phyloP scores from a whole-genome alignment of 2,329 filamentous ascomycete species.

The Monilinia aucupariae region DNA sequence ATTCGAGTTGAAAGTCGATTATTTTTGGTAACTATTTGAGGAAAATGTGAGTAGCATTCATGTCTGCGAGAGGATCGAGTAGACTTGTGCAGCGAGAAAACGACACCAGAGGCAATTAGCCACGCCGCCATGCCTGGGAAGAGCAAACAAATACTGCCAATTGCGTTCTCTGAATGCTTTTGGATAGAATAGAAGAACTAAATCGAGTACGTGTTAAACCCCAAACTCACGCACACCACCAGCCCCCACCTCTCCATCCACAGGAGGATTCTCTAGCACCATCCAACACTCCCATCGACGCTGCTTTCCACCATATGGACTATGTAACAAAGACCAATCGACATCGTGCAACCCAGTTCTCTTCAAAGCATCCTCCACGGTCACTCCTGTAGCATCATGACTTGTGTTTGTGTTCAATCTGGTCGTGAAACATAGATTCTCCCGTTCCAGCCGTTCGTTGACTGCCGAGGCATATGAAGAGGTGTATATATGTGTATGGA shows the following conservation, averaged over 20 bases:
- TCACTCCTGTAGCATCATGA: constrained; percentile 62
- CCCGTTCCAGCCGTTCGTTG: constrained; percentile 53
- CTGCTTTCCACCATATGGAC: constrained; percentile 66
- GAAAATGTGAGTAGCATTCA: background rate
- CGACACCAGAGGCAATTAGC: too few relatives aligned
- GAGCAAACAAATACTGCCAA: background rate
- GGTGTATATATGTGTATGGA: background rate
- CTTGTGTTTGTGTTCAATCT: constrained; percentile 61
- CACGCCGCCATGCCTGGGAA: too few relatives aligned
- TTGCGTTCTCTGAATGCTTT: background rate
- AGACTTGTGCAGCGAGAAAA: background rate
- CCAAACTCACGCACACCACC: constrained; percentile 78
- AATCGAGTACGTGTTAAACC: constrained; percentile 64
- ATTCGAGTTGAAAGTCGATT: constrained; percentile 44
- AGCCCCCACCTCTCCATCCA: constrained; percentile 62
- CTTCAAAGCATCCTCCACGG: constrained; percentile 60
- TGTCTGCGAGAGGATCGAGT: background rate
- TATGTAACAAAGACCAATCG: constrained; percentile 74
- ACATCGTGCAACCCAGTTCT: constrained; percentile 67
- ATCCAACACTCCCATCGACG: constrained; percentile 68
- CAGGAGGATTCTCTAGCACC: constrained; percentile 70
- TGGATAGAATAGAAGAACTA: constrained; percentile 34
- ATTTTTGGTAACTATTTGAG: constrained; percentile 30
- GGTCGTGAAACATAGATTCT: constrained; percentile 73
- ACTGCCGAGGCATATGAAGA: constrained; percentile 52